phyloP scores from a whole-genome alignment of 768 basidiomycete species.

The Piloderma croceum region DNA sequence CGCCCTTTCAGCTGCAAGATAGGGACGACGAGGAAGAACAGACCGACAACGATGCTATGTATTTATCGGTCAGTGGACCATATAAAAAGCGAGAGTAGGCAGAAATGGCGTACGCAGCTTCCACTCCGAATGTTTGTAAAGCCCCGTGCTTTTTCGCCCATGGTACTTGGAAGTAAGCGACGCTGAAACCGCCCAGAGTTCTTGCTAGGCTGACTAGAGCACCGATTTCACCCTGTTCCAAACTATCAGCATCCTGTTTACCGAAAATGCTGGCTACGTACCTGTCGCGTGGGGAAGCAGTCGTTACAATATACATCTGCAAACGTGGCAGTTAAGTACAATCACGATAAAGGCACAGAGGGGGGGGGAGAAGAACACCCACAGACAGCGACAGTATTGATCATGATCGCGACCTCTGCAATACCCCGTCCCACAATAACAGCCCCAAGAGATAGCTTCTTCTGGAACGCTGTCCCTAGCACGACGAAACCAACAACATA shows the following conservation, averaged over 20 bases:
- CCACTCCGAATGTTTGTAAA: constrained; percentile 31
- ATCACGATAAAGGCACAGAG: not conserved
- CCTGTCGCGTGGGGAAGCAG: constrained; percentile 42
- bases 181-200: constrained; percentile 26
- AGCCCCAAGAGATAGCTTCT: constrained; percentile 23
- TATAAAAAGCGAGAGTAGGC: too few species aligned
- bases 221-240: constrained; percentile 24
- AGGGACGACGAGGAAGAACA: constrained; percentile 34
- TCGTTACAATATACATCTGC: constrained; percentile 45
- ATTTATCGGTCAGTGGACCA: too few species aligned
- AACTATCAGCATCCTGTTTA: not conserved
- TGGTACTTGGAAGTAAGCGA: constrained; percentile 37
- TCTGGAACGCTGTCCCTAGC: constrained; percentile 34
- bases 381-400: constrained; percentile 39
- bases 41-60: constrained; percentile 27
- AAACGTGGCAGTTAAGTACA: constrained; percentile 11
- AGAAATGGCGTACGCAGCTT: constrained; percentile 28
- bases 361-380: constrained; percentile 14
- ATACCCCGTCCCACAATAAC: constrained; percentile 42
- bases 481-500: constrained; percentile 36
- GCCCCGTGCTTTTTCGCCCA: constrained; percentile 33
- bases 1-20: constrained; percentile 29
- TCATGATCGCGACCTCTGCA: constrained; percentile 30
- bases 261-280: constrained; percentile 6
- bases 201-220: constrained; percentile 26